Evolutionary conservation across 2,329 filamentous ascomycete species (phyloP), one percentile per base, ranked within the genome.

Genomic region (Fusarium agapanthi): DNA sequence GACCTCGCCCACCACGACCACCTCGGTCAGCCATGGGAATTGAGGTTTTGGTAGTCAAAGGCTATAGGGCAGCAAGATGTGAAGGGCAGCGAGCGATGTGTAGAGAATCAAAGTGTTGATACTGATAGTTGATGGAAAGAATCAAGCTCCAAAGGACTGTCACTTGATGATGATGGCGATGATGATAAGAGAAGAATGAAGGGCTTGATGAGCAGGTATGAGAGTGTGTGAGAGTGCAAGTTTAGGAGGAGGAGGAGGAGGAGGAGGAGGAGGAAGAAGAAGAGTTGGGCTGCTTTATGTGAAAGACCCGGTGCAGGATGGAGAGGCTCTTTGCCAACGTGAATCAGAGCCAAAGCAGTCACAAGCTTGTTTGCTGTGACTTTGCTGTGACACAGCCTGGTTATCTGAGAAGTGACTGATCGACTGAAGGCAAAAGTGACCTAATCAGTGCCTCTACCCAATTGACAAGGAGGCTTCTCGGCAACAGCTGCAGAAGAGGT

Each of bases 1-100:
- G 77, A 10, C 77, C 65, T 24, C 77, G 70, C 16, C 75, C 75
- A 35, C 74, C 72, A 35, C 71, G 62, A 48, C 72, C 63, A 38
- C 78, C 70, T 50, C 75, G 71, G 26, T 73, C 79, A 28, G 79
- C 70, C 79, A 80, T 80, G 44, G 30, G 48, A 37, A 40, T 43
- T 38, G 38, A 37, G 44, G 43, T 20, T 34, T 40, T 20, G 14
- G 28, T 20, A 41, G 7, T 34, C n/a, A 55, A 34, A 6, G 8
- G 22, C n/a, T 35, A n/a, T 41, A 37, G 6, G 20, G 18, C 26
- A n/a, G 38, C 11, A 50, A 55, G 30, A 41, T 48, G 32, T 35
- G n/a, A 66, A 43, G 13, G 47, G 14, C 5, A 44, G 38, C 18
- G 24, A 53, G 30, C 44, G 26, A 41, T 53, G n/a, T 53, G 41